A percentile compares a stretch with the other conserved stretches of the same genome.
These are phyloP conservation scores for Geranium incanum DNA, from an alignment of 441 rosid genomes.

Conservation along the genomic window DNA sequence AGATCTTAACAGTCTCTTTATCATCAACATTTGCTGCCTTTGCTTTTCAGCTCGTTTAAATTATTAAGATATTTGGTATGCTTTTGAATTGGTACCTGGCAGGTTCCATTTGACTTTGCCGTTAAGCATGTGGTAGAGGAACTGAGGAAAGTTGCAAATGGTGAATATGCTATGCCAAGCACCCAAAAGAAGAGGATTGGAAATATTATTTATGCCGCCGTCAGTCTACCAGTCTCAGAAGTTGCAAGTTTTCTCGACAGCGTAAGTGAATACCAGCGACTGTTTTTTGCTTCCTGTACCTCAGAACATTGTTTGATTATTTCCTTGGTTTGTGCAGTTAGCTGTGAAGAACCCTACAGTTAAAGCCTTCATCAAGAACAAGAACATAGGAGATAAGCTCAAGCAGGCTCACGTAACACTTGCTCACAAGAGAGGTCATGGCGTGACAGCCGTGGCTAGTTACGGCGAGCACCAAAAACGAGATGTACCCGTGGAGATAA, in stretches of 20 bases:
- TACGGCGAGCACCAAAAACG: constrained; percentile 45
- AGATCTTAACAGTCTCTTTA: background rate
- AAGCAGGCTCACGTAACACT: constrained; percentile 69
- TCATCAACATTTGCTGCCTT: background rate
- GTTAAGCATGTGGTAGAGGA: constrained; percentile 68
- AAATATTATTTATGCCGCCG: constrained; percentile 70
- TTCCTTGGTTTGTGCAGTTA: constrained; percentile 36
- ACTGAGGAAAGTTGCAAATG: constrained; percentile 53
- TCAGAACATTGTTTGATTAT: background rate
- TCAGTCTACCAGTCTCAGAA: constrained; percentile 50
- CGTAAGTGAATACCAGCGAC: constrained; percentile 33
- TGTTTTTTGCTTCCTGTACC: background rate
- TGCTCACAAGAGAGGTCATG: constrained; percentile 90
- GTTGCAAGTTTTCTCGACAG: constrained; percentile 47
- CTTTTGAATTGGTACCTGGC: constrained; percentile 12
- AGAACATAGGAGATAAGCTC: constrained; percentile 42
- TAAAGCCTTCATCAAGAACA: constrained; percentile 48
- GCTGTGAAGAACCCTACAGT: constrained; percentile 36
- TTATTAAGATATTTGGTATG: background rate
- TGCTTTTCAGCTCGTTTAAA: background rate
- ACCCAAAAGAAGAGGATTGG: constrained; percentile 62
- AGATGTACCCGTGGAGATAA: constrained; percentile 58
- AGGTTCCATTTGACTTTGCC: constrained; percentile 76
- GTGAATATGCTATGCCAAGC: constrained; percentile 58
- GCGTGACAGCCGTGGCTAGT: constrained; percentile 66